Evolutionary conservation across 2,329 filamentous ascomycete genomes (phyloP).

Genomic region (Aspergillus sp.): DNA sequence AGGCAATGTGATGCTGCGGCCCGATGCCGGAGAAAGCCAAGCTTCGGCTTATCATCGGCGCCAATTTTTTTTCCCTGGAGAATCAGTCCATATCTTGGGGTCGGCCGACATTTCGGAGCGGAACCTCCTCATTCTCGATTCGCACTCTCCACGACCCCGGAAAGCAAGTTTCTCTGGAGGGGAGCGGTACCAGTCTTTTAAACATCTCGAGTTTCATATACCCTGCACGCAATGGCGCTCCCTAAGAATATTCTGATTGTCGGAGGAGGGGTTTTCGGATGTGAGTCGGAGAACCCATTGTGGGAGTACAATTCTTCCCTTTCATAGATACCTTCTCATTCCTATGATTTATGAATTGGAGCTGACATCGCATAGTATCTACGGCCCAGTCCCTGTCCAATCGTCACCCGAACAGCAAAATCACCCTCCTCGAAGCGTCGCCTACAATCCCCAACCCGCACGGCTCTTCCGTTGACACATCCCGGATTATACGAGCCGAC

Average conservation of each 20-base stretch:
- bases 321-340: neutral
- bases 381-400: constrained; percentile 70
- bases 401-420: constrained; percentile 52
- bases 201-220: neutral
- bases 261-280: constrained; percentile 45
- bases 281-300: constrained; percentile 29
- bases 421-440: constrained; percentile 60
- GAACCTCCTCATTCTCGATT: neutral
- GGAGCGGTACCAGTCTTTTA: neutral
- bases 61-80: neutral
- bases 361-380: constrained; percentile 46
- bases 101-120: too few relatives aligned
- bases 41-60: constrained; percentile 10
- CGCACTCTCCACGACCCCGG: neutral
- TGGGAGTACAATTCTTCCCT: neutral
- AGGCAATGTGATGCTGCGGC: neutral
- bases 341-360: neutral
- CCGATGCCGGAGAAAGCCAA: constrained; percentile 4
- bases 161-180: neutral
- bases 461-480: constrained; percentile 60
- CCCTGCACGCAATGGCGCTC: constrained; percentile 22
- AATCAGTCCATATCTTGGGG: neutral
- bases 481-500: constrained; percentile 68
- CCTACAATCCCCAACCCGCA: constrained; percentile 58
- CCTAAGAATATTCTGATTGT: constrained; percentile 42